Conservation (phyloP, 495 filamentous ascomycete genomes). For the Hypoxylon lienhwacheense region DNA sequence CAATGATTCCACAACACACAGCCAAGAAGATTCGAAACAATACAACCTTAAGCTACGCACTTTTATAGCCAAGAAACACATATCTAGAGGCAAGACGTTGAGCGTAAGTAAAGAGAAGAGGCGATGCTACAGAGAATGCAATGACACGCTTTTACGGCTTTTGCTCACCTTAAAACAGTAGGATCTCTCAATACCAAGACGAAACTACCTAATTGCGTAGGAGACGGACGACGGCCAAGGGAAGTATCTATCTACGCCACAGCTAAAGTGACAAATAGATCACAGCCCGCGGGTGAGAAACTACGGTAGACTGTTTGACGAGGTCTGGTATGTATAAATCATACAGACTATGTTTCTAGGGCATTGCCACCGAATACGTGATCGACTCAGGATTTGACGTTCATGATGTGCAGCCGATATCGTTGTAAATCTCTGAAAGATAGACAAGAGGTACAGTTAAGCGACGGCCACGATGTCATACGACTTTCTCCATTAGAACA, state of each 20-base stretch:
- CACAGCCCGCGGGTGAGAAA: background rate
- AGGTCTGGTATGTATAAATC: conserved; percentile 1
- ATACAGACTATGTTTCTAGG: background rate
- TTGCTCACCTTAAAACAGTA: conserved; percentile 19
- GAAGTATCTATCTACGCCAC: conserved; percentile 4
- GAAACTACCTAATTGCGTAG: conserved; percentile 18
- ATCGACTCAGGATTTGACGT: conserved; percentile 4
- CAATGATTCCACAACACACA: background rate
- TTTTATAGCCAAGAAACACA: conserved; percentile 19
- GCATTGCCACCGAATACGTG: conserved; percentile 5
- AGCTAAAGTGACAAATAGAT: conserved; percentile 15
- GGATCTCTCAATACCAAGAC: conserved; percentile 12
- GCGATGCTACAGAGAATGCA: conserved; percentile 13
- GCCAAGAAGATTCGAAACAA: background rate
- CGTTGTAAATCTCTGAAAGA: conserved; percentile 5
- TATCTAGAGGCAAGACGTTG: background rate
- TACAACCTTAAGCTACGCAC: conserved; percentile 8
- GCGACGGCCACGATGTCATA: conserved; percentile 9
- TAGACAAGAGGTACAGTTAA: too few relatives aligned
- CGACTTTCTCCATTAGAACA: conserved; percentile 18
- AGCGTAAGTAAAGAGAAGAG: conserved; percentile 1
- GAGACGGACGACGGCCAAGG: conserved; percentile 23
- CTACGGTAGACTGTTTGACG: conserved; percentile 1
- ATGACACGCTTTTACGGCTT: conserved; percentile 2
- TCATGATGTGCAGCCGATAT: background rate